Evolutionary conservation across 805 yeast genomes (phyloP).

Genomic region (Pichia phayaonensis): DNA sequence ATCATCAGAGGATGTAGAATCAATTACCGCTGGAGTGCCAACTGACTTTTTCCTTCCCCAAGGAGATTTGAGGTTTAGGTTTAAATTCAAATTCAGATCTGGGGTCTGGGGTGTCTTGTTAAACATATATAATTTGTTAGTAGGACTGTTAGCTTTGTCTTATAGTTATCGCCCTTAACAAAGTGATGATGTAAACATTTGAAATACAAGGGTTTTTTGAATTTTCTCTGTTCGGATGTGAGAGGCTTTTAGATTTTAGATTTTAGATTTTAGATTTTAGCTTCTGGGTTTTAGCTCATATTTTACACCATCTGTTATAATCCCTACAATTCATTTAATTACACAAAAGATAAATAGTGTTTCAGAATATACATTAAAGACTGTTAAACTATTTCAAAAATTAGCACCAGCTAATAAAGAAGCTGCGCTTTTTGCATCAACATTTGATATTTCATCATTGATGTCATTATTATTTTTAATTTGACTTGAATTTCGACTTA

Average conservation of each 20-base stretch:
- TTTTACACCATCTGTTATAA: no score
- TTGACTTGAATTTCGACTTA: not conserved
- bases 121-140: constrained; percentile 1
- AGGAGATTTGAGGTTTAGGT: constrained; percentile 5
- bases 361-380: not conserved
- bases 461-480: constrained; percentile 1
- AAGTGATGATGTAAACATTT: no score
- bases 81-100: constrained; percentile 5
- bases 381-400: constrained; percentile 31
- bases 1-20: not conserved
- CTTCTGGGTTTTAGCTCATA: no score
- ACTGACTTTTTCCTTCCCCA: constrained; percentile 4
- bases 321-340: not conserved
- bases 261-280: no score
- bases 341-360: not conserved
- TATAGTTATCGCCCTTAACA: no score
- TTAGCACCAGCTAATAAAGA: constrained; percentile 68
- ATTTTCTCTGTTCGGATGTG: not conserved
- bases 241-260: not conserved
- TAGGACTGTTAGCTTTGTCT: no score
- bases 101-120: constrained; percentile 4
- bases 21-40: not conserved
- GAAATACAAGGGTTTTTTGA: no score
- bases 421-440: constrained; percentile 84
- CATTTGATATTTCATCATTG: constrained; percentile 22